Conservation (phyloP, 495 filamentous ascomycete genomes). For the Lasiosphaeris hirsuta region DNA sequence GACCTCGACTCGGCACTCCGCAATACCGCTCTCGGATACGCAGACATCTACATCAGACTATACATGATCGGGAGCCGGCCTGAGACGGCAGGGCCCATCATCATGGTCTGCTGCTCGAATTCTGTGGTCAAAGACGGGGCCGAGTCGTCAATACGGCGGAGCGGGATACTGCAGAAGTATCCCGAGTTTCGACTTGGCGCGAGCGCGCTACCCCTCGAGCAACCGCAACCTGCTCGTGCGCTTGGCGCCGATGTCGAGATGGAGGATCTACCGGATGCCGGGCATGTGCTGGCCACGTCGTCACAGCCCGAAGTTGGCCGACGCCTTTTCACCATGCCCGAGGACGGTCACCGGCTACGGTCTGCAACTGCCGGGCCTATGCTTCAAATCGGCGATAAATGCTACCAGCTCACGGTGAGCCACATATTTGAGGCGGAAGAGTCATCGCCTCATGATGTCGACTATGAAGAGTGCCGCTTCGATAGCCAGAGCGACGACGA, state of each 20-base stretch:
- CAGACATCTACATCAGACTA: slow-evolving; percentile 14
- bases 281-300: too few relatives aligned
- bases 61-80: slow-evolving; percentile 17
- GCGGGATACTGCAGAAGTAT: neutral
- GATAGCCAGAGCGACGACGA: slow-evolving; percentile 12
- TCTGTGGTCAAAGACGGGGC: neutral
- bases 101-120: slow-evolving; percentile 23
- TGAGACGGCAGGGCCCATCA: slow-evolving; percentile 13
- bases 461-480: slow-evolving; percentile 13
- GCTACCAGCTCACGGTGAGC: slow-evolving; percentile 10
- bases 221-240: slow-evolving; percentile 12
- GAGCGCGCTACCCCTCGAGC: slow-evolving; percentile 14
- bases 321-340: too few relatives aligned
- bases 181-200: slow-evolving; percentile 14
- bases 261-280: too few relatives aligned
- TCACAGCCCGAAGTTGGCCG: too few relatives aligned
- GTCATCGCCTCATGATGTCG: neutral
- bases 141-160: slow-evolving; percentile 6
- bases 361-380: slow-evolving; percentile 13
- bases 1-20: neutral
- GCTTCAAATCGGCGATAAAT: neutral
- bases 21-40: slow-evolving; percentile 7
- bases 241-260: neutral
- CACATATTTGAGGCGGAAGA: slow-evolving; percentile 2
- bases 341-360: neutral